Evolutionary conservation across 768 basidiomycete genomes (phyloP).

Genomic region (Rubroboletus satanas): DNA sequence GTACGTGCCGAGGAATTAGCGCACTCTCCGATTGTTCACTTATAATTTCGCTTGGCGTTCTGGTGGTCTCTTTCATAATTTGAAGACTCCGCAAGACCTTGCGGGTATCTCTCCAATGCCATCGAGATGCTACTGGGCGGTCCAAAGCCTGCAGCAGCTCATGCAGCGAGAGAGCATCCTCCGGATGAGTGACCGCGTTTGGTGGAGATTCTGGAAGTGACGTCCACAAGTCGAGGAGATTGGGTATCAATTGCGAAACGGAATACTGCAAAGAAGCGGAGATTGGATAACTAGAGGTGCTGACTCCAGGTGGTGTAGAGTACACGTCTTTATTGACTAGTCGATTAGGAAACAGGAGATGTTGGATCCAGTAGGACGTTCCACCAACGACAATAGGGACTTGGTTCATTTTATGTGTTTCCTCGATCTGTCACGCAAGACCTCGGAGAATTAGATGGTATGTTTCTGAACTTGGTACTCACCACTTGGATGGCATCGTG

Average conservation of each 20-base stretch:
- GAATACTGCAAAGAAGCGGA: slow-evolving; percentile 40
- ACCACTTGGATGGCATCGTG: slow-evolving; percentile 75
- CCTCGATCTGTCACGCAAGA: slow-evolving; percentile 55
- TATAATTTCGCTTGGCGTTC: slow-evolving; percentile 64
- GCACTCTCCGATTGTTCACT: slow-evolving; percentile 50
- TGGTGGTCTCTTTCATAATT: slow-evolving; percentile 70
- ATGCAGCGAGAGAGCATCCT: slow-evolving; percentile 61
- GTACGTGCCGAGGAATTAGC: slow-evolving; percentile 48
- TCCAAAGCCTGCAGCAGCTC: slow-evolving; percentile 67
- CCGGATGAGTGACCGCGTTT: slow-evolving; percentile 51
- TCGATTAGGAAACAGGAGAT: slow-evolving; percentile 85
- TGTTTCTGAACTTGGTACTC: slow-evolving; percentile 28
- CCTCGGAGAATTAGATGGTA: background rate
- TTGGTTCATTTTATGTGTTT: slow-evolving; percentile 56
- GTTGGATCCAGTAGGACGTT: slow-evolving; percentile 96
- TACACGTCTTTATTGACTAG: slow-evolving; percentile 37
- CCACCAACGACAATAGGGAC: slow-evolving; percentile 93
- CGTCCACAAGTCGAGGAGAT: slow-evolving; percentile 48
- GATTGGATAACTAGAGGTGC: slow-evolving; percentile 5
- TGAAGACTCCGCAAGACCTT: slow-evolving; percentile 81
- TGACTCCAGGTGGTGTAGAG: background rate
- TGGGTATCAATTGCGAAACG: slow-evolving; percentile 43
- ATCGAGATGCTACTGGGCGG: slow-evolving; percentile 66
- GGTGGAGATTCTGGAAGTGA: slow-evolving; percentile 59
- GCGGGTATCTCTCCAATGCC: slow-evolving; percentile 95